Base-by-base conservation (phyloP, 495 filamentous ascomycete species). In the Halenospora varia region DNA sequence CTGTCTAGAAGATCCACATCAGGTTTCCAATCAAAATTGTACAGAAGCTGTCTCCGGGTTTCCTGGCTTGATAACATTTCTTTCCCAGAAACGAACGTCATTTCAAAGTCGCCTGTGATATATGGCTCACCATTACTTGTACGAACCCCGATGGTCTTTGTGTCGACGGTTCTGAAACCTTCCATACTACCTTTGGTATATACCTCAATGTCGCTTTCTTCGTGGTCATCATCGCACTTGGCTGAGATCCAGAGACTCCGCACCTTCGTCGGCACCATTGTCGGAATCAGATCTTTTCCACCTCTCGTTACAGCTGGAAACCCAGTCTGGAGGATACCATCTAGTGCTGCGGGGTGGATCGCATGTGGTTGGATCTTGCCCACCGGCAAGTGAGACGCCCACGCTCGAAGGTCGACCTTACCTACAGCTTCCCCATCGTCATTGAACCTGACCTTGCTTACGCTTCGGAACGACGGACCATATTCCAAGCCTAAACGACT, bases 261-360 rank as follows among this genome's bases (percentile, higher is more conserved):
- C 23, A 23, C 9, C 10, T 24, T 49, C 2, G 20, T 49, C 3
- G 47, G 47, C 10, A 49, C 22, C 3, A 49, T 3, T 8, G 47
- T 49, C 11, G 19, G 19, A 13, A 49, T 23, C 8, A 6, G 8
- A 3, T 49, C n/a, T 2, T 23, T 25, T 13, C 47, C 18, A n/a
- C 47, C 47, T 23, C 25, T 49, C 8, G 47, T 24, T 8, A 24
- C 3, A 24, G 18, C 47, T 3, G n/a, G 3, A 10, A 49, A 25
- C 2, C 2, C 9, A 24, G 19, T 10, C 19, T 49, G 47, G 9
- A 49, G 8, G 9, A 49, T 24, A 3, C 10, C 19, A 20, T 75
- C 74, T 3, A 77, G 40, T 0, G 76, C 77, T 0, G 72, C 71
- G 0, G 79, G 79, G 47, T 82, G 78, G 15, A 81, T 69, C 13